Base-by-base conservation (phyloP, 2,329 filamentous ascomycete genomes). In the Exserohilum turcica region DNA sequence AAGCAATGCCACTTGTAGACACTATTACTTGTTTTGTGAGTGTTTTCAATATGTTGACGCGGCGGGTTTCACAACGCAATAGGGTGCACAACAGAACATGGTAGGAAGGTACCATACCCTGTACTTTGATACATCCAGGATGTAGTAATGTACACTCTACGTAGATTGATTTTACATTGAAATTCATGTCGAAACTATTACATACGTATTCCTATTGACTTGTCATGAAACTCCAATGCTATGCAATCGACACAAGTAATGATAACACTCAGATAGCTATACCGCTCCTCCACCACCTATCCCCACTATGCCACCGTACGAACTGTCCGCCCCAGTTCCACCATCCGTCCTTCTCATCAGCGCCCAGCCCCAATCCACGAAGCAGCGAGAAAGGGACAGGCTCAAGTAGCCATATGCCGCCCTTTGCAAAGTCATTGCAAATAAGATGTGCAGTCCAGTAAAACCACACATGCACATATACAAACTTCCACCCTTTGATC, bases 401-500 rank as follows among this genome's bases (percentile, higher is more conserved):
- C 73, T 97, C 91, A 56, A 86, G 85, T 12, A 95, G 74, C 89
- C 90, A 96, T 0, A 96, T 66, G 0, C 90, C 91, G 0, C 85
- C 83, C 9, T 82, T 79, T 0, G 87, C 82, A 69, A 96, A 86
- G 66, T 97, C 92, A 67, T 96, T 85, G 9, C 86, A 78, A n/a
- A 96, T 79, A 31, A 86, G 71, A 35, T 79, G 79, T 0, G 83
- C 82, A 0, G 90, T 93, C 13, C 78, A 71, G 48, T 86, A 84
- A 54, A 95, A 76, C 90, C 91, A 97, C 0, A 71, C 63, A 5
- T 86, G 58, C 1, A 86, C 82, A 60, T 87, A 88, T 0, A 79
- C 18, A 0, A 89, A 71, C 61, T 94, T 96, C 0, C 78, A 81
- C 0, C 71, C 54, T 36, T 82, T 78, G 39, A 83, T 74, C 2